These are phyloP conservation scores for Epichloe uncinata DNA, from an alignment of 2,329 filamentous ascomycete species.

Conservation along the genomic window DNA sequence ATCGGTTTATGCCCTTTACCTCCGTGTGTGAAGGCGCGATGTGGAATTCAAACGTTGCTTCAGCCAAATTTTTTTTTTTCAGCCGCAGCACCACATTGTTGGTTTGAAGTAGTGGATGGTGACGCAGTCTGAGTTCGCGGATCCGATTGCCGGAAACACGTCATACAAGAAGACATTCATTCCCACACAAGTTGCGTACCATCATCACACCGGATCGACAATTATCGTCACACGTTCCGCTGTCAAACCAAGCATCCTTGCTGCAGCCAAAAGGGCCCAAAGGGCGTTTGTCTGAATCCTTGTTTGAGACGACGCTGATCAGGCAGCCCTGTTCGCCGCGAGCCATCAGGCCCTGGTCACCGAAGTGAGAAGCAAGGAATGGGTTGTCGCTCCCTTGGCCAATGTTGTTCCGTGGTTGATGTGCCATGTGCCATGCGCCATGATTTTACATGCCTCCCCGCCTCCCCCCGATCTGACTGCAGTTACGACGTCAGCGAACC, in stretches of 20 bases:
- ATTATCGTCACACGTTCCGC: neutral
- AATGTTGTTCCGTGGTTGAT: neutral
- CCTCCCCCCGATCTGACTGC: neutral
- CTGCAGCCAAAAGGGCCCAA: neutral
- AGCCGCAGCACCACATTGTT: too few species aligned
- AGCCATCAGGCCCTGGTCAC: neutral
- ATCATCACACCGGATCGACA: neutral
- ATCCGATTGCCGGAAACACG: neutral
- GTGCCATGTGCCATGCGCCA: neutral
- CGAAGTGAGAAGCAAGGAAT: neutral
- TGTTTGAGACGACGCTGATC: neutral
- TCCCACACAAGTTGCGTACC: neutral
- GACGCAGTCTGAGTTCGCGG: neutral
- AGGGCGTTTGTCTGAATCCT: neutral
- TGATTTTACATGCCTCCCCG: neutral
- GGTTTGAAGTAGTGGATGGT: neutral
- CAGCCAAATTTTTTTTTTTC: too few species aligned
- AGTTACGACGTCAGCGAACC: conserved; percentile 4
- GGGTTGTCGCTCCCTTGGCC: neutral
- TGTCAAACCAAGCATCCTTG: neutral
- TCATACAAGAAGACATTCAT: neutral
- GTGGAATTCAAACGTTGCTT: too few species aligned
- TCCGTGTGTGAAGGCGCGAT: too few species aligned
- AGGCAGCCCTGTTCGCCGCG: neutral
- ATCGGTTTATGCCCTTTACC: too few species aligned